Conservation (phyloP, 352 stramenopile genomes). For the Aphanomyces euteiches region DNA sequence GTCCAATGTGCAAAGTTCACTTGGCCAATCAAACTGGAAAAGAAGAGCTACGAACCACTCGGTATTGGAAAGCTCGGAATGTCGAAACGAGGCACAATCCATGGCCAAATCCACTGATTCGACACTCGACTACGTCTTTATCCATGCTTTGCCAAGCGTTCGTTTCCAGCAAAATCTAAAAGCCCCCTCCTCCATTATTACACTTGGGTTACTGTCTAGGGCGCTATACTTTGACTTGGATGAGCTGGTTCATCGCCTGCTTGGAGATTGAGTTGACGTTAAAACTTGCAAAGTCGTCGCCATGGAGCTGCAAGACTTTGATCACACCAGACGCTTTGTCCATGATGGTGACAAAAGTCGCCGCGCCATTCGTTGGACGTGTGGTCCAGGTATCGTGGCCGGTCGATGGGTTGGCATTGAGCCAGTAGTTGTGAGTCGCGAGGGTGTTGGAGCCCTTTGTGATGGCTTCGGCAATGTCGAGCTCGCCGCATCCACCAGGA, state of each 20-base stretch:
- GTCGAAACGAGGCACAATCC: not conserved
- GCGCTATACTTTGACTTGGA: too few species aligned
- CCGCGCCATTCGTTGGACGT: constrained; percentile 44
- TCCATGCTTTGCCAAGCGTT: not conserved
- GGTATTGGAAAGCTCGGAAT: not conserved
- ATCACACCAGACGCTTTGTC: constrained; percentile 53
- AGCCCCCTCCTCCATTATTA: too few species aligned
- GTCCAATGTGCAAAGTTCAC: not conserved
- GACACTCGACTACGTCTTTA: not conserved
- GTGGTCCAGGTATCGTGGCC: constrained; percentile 60
- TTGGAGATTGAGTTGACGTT: constrained; percentile 26
- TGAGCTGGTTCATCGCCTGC: too few species aligned
- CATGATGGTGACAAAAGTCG: constrained; percentile 71
- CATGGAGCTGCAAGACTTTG: constrained; percentile 59
- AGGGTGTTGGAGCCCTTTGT: constrained; percentile 53
- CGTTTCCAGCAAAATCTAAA: too few species aligned
- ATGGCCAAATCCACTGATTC: not conserved
- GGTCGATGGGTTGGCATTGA: constrained; percentile 49
- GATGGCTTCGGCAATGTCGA: constrained; percentile 74
- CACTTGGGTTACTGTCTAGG: too few species aligned
- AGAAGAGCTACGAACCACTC: not conserved
- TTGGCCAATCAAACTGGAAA: not conserved
- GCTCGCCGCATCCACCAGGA: constrained; percentile 62
- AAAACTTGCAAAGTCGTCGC: constrained; percentile 63
- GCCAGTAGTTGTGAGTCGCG: constrained; percentile 83